Evolutionary conservation across 2,329 filamentous ascomycete genomes (phyloP), one percentile per base, ranked within the genome.

Genomic region (Talaromyces sp.): DNA sequence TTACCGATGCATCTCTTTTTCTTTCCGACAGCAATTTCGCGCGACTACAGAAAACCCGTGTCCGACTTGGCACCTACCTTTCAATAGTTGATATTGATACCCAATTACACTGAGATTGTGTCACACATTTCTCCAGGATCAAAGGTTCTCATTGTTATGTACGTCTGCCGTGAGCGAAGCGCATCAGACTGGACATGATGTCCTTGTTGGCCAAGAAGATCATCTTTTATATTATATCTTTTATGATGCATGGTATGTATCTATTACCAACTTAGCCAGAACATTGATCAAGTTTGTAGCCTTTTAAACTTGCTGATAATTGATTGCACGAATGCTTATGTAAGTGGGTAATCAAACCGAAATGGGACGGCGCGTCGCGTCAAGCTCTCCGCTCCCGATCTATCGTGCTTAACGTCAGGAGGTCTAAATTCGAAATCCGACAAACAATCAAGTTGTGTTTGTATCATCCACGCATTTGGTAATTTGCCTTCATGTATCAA

Each of bases 321-420:
- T 54, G 33, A 7, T 35, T 54, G 31, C 25, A 61, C 3, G 33
- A 60, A 10, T 64, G 45, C 66, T 66, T 63, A 69, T 73, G 71
- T 71, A 73, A 65, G 65, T 59, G 64, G 17, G 27, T 15, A 62
- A 65, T 66, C 62, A 50, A 62, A 35, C 64, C 60, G 19, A 54
- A 57, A 60, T n/a, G 10, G 66, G 54, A 61, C 54, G 27, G 52
- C 66, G 64, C 74, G 74, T 74, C 64, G 74, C 75, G 75, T 77
- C 74, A 69, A 75, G 73, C 69, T 73, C 61, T 52, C 59, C 60
- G 31, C 43, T 31, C 60, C 17, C 19, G 17, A 56, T 17, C 31
- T n/a, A 52, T n/a, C 31, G 4, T 22, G 8, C 19, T 17, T 6
- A 6, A 56, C n/a, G n/a, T 39, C 52, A 54, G 33, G 11, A 33